Evolutionary conservation across 441 rosid genomes (phyloP).

Genomic region (Populus hybrid): DNA sequence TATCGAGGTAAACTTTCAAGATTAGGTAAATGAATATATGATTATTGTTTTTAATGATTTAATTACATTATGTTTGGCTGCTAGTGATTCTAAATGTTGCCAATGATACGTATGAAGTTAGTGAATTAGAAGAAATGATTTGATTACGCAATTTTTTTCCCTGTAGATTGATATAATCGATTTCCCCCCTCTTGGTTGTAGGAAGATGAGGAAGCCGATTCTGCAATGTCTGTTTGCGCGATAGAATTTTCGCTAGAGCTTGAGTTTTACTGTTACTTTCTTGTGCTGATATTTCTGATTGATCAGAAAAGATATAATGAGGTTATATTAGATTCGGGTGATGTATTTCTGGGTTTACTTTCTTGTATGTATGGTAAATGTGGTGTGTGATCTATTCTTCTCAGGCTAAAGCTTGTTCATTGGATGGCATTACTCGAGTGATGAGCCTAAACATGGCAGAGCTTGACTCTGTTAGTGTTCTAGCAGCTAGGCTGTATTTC

Average conservation of each 20-base stretch:
- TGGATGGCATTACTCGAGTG: constrained; percentile 60
- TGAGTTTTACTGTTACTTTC: constrained; percentile 30
- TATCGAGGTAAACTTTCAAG: too few relatives aligned
- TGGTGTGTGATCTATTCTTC: not conserved
- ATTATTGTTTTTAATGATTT: too few relatives aligned
- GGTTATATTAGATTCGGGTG: constrained; percentile 26
- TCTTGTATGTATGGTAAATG: not conserved
- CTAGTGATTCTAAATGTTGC: too few relatives aligned
- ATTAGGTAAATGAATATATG: too few relatives aligned
- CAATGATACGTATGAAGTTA: too few relatives aligned
- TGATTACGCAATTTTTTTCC: too few relatives aligned
- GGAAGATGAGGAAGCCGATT: constrained; percentile 43
- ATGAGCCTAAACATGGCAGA: constrained; percentile 60
- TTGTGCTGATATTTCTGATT: constrained; percentile 36
- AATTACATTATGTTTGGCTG: too few relatives aligned
- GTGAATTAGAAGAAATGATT: too few relatives aligned
- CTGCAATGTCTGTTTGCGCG: constrained; percentile 39
- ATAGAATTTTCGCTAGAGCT: constrained; percentile 54
- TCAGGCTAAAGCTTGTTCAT: constrained; percentile 70
- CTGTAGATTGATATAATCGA: too few relatives aligned
- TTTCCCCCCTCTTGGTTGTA: too few relatives aligned
- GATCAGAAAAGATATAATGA: constrained; percentile 62
- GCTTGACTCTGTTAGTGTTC: constrained; percentile 42
- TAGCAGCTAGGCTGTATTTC: constrained; percentile 65
- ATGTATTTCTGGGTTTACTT: not conserved